These are phyloP conservation scores for Hapsidospora chrysogenum DNA, from an alignment of 495 filamentous ascomycete species.

Conservation along the genomic window DNA sequence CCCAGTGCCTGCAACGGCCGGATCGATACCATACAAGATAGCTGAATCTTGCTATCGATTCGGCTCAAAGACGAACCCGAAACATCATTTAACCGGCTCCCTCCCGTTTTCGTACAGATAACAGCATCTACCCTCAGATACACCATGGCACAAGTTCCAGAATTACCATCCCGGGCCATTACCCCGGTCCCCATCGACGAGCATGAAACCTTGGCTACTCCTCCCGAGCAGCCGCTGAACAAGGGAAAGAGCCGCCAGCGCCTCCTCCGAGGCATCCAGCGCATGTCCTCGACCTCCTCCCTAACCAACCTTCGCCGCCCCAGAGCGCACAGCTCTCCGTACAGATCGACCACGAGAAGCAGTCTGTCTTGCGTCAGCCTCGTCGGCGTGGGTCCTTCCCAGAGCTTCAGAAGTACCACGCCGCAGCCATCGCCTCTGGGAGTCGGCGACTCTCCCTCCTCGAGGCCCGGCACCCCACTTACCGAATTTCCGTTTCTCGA, in stretches of 20 bases:
- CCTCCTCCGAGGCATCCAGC: constrained; percentile 63
- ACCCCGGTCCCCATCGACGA: not conserved
- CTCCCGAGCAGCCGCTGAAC: constrained; percentile 24
- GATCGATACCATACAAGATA: no score
- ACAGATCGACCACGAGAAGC: constrained; percentile 14
- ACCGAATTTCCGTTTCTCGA: constrained; percentile 18
- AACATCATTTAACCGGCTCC: no score
- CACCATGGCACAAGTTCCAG: no score
- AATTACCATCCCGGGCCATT: not conserved
- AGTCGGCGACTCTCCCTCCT: constrained; percentile 53
- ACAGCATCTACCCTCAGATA: no score
- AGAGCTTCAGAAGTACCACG: constrained; percentile 25
- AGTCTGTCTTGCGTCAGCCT: constrained; percentile 77
- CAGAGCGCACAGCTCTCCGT: constrained; percentile 51
- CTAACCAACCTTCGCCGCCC: constrained; percentile 47
- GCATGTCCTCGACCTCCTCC: constrained; percentile 76
- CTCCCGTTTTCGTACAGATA: no score
- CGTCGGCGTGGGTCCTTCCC: constrained; percentile 25
- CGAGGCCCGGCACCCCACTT: constrained; percentile 32
- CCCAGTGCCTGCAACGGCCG: no score
- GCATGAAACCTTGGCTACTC: not conserved
- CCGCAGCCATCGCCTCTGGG: not conserved
- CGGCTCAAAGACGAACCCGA: no score
- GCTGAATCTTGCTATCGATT: no score
- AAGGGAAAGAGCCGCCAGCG: constrained; percentile 62